Base-by-base conservation (phyloP, 306 rosid species). In the Pueraria montana region DNA sequence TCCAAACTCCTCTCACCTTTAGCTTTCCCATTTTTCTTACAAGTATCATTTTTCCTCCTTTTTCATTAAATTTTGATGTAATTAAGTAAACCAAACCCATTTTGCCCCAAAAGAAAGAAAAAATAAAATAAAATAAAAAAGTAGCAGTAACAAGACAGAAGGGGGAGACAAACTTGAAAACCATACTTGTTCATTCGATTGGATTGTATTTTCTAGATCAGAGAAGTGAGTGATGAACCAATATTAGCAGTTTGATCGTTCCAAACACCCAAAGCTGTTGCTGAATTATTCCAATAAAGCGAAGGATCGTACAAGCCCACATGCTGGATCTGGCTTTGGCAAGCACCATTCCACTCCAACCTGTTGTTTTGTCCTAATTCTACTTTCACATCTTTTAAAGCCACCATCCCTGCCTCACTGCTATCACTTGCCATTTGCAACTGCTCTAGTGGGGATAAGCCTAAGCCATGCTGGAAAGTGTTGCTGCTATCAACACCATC, bases 201-300 rank as follows among this genome's bases (percentile, higher is more conserved):
- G 40, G 67, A 4, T 23, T 17, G 61, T 26, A 34, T 30, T 77
- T 23, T 80, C 92, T 91, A 92, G 92, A 93, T 91, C 63, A 93
- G 85, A 78, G 97, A 90, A 88, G 97, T 83, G 23, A 91, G 78
- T 53, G 97, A 93, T 52, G 97, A 89, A 59, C 92, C 97, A 48
- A 90, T 81, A 78, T 84, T 91, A 17, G n/a, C n/a, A 5, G 84
- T 17, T 36, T 89, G 95, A 75, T 92, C 97, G 26, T 83, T 92
- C 98, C 98, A 94, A 87, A 82, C 40, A 34, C 40, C 40, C 7
- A 34, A 34, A 34, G 40, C 40, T 34, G 40, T 34, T 34, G 40
- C 42, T 79, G 89, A 3, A 59, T 59, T 70, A 76, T 89, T 93
- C 98, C 96, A 95, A 79, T 89, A 91, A 59, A 84, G 86, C 36